Evolutionary conservation across 2,329 filamentous ascomycete genomes (phyloP).

Genomic region (Fusarium sp.): DNA sequence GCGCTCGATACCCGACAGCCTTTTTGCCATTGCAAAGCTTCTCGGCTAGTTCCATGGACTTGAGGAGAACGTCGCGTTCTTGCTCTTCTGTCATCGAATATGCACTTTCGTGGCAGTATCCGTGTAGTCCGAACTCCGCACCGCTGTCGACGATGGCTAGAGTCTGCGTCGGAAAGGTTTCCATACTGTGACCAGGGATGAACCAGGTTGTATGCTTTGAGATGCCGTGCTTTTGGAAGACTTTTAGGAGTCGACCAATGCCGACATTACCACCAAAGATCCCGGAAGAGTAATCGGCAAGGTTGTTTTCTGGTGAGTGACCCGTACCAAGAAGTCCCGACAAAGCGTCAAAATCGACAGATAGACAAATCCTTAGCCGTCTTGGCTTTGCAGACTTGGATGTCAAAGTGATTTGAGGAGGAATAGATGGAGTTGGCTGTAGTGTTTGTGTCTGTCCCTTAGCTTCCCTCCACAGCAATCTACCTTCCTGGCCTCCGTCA

Average conservation of each 20-base stretch:
- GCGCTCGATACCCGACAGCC: background rate
- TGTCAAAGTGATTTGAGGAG: background rate
- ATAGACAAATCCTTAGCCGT: background rate
- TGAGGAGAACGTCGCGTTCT: background rate
- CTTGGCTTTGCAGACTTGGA: background rate
- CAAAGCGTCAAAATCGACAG: slow-evolving; percentile 7
- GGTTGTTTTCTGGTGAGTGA: background rate
- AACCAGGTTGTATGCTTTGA: background rate
- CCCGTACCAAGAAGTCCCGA: background rate
- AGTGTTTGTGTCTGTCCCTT: background rate
- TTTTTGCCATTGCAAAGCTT: background rate
- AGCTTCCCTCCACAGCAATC: background rate
- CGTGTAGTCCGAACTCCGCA: background rate
- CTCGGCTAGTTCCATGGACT: background rate
- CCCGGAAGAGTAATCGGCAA: background rate
- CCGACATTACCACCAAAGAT: slow-evolving; percentile 1
- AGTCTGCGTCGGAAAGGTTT: background rate
- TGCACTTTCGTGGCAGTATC: background rate
- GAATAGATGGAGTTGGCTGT: no score
- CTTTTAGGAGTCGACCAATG: background rate
- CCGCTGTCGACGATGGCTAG: background rate
- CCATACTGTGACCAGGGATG: slow-evolving; percentile 1
- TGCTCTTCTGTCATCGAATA: background rate
- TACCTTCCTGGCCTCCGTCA: background rate
- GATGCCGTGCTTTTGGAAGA: background rate